A percentile compares a stretch with the other conserved stretches of the same genome.
These are phyloP conservation scores for Pseudozyma flocculosa DNA, from an alignment of 1,284 basidiomycete species.

Conservation along the genomic window DNA sequence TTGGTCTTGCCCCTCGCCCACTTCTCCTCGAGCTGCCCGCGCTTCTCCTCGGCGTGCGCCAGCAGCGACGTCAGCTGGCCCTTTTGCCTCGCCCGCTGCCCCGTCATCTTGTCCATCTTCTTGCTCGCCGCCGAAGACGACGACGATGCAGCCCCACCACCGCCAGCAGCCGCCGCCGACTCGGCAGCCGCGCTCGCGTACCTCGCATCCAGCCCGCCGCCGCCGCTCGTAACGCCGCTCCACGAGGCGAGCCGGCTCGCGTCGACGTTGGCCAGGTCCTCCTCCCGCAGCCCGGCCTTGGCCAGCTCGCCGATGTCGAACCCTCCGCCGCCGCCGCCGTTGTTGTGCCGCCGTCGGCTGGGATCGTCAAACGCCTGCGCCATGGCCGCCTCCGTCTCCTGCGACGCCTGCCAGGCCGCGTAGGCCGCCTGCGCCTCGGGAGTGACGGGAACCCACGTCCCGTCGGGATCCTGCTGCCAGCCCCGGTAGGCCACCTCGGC, in stretches of 20 bases:
- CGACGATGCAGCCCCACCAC: no score
- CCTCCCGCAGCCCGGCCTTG: conserved; percentile 1
- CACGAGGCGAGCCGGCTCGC: neutral
- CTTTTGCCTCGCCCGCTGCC: conserved; percentile 32
- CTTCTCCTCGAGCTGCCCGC: conserved; percentile 41
- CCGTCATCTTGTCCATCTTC: conserved; percentile 32
- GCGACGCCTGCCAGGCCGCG: conserved; percentile 20
- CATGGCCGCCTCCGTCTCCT: neutral
- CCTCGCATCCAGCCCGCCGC: neutral
- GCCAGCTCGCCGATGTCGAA: conserved; percentile 3
- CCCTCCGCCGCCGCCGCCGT: conserved; percentile 1
- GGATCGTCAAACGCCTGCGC: conserved; percentile 6
- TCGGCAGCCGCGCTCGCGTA: conserved; percentile 8
- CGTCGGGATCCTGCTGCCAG: conserved; percentile 55
- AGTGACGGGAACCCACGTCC: conserved; percentile 53
- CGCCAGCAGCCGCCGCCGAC: conserved; percentile 20
- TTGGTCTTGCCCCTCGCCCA: conserved; percentile 38
- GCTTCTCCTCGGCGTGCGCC: conserved; percentile 43
- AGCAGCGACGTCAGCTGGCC: conserved; percentile 52
- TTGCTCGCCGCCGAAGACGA: conserved; percentile 13
- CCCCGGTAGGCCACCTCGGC: conserved; percentile 45
- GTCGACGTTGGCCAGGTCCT: conserved; percentile 1
- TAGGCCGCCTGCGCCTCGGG: conserved; percentile 50
- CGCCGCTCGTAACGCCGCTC: neutral
- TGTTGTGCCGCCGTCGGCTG: neutral